phyloP scores from a whole-genome alignment of 2,329 filamentous ascomycete species.

The Colletotrichum trifolii region DNA sequence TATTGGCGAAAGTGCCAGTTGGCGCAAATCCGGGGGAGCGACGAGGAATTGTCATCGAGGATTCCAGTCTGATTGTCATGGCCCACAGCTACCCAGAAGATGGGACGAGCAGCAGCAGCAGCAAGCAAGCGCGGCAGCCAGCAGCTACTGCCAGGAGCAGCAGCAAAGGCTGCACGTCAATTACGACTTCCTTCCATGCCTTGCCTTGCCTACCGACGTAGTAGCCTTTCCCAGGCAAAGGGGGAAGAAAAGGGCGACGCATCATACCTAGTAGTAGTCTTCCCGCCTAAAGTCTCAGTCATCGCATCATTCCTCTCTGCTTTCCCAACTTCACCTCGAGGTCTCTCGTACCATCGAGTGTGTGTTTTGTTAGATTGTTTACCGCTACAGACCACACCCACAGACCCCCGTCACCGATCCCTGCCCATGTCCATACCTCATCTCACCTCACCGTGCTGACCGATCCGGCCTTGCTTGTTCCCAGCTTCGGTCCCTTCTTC shows the following conservation, averaged over 20 bases:
- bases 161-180: no score
- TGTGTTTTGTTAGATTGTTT: neutral
- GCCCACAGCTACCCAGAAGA: neutral
- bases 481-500: conserved; percentile 4
- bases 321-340: no score
- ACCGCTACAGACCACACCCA: conserved; percentile 2
- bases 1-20: neutral
- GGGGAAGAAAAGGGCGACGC: conserved; percentile 1
- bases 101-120: conserved; percentile 3
- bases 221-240: no score
- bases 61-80: neutral
- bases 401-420: neutral
- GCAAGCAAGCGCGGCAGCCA: neutral
- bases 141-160: neutral
- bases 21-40: conserved; percentile 26
- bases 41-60: neutral
- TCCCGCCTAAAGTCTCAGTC: neutral
- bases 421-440: conserved; percentile 6
- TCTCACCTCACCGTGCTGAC: conserved; percentile 19
- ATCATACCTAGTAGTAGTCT: no score
- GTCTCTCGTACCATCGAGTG: neutral
- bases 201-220: no score
- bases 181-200: no score
- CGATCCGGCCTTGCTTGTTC: neutral
- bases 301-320: conserved; percentile 11